Percentiles rank a stretch among this genome's conserved stretches.
Evolutionary conservation across 345 rosid genomes (phyloP).

Genomic region (Litchi chinensis): DNA sequence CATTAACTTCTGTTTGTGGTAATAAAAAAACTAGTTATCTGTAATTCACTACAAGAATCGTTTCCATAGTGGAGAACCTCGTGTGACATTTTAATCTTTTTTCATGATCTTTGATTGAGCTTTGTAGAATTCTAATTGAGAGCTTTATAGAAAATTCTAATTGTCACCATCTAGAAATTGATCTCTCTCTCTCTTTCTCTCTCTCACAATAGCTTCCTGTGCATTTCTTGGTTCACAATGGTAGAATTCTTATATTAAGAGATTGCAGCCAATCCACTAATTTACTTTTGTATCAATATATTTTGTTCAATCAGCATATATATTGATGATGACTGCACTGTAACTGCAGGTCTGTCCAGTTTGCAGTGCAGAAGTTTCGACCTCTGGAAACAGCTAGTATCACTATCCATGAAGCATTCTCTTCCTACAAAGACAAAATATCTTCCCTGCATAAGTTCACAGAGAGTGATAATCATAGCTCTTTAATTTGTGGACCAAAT

Average conservation of each 20-base stretch:
- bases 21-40: neutral
- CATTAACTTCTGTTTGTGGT: neutral
- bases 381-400: conserved; percentile 58
- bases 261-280: neutral
- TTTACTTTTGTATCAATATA: neutral
- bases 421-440: neutral
- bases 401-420: conserved; percentile 19
- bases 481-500: conserved; percentile 15
- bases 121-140: neutral
- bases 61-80: neutral
- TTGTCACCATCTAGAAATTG: neutral
- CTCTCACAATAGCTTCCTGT: neutral
- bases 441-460: neutral
- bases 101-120: neutral
- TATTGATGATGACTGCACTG: neutral
- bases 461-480: conserved; percentile 5
- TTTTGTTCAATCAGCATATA: neutral
- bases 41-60: neutral
- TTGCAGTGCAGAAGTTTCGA: conserved; percentile 77
- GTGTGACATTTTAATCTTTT: neutral
- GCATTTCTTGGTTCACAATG: neutral
- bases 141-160: neutral
- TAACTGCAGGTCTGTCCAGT: conserved; percentile 83
- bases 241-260: neutral
- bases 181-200: neutral